Base-by-base conservation (phyloP, 176 grass and related monocot genomes). In the Eremochloa ophiuroides region DNA sequence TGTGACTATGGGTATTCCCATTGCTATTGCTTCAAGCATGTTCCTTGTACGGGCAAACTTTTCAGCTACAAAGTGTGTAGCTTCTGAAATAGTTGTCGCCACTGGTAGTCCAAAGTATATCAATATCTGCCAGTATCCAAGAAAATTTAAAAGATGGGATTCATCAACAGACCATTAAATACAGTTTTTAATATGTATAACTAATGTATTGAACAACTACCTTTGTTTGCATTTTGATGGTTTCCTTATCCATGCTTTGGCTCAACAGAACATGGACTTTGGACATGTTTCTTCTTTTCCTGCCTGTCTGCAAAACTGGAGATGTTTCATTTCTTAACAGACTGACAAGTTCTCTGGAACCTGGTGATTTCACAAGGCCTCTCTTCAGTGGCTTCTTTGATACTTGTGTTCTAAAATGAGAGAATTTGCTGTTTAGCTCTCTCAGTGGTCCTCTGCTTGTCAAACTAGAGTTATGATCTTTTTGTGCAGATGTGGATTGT, bases 1-100 rank as follows among this genome's bases (percentile, higher is more conserved):
- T 31, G 80, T 95, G 25, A 95, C 95, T 71, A 98, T 73, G 74
- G 80, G 84, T 79, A 91, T 92, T 8, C 92, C 95, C 77, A 84
- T 81, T 53, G 92, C 90, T 23, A 98, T 98, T 20, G 95, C 92
- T 88, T 98, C 90, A 59, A 98, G 55, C 92, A 98, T 95, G 62
- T 95, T 98, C 73, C 75, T 92, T 74, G 95, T 98, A 28, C 90
- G 88, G 23, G 81, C 90, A 94, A 98, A 98, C 60, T 89, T 92
- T 81, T 94, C 86, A 69, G 79, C 86, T 66, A 98, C 88, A 68
- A 97, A 94, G 71, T 97, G 92, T 80, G 92, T 94, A 87, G 95
- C 92, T 69, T 93, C 90, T 69, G 74, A 81, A 80, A 91, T 93
- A 42, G 86, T 85, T 30, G 73, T 55, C 30, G 83, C 92, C 68